phyloP scores from a whole-genome alignment of 164 flowering plant species.

The Sedum album region DNA sequence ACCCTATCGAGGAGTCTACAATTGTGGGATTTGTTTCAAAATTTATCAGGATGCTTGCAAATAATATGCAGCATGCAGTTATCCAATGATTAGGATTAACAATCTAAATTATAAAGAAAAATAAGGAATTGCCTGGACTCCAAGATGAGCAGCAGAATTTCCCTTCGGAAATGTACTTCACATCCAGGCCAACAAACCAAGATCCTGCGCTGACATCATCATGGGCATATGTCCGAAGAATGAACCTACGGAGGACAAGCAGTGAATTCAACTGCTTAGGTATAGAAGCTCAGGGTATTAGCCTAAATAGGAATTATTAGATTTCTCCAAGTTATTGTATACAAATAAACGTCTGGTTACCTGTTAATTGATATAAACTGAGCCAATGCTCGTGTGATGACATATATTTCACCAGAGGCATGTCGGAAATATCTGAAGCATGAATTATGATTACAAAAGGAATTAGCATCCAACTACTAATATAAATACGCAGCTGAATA shows the following conservation, averaged over 20 bases:
- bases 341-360: slow-evolving; percentile 21
- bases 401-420: slow-evolving; percentile 90
- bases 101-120: neutral
- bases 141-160: slow-evolving; percentile 90
- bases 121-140: slow-evolving; percentile 66
- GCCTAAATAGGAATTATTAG: neutral
- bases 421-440: slow-evolving; percentile 74
- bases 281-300: neutral
- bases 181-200: slow-evolving; percentile 91
- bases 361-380: slow-evolving; percentile 83
- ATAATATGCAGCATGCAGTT: neutral
- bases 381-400: slow-evolving; percentile 70
- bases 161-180: slow-evolving; percentile 62
- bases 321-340: neutral
- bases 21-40: neutral
- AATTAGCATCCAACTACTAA: neutral
- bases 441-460: neutral
- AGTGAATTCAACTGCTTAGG: neutral
- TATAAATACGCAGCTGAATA: neutral
- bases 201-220: slow-evolving; percentile 92
- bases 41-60: neutral
- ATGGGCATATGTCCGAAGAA: slow-evolving; percentile 84
- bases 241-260: slow-evolving; percentile 32
- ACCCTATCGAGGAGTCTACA: too few species aligned
- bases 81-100: neutral